phyloP scores from a whole-genome alignment of 1,139 yeast genomes.

The Sugiyamaella xylanicola region DNA sequence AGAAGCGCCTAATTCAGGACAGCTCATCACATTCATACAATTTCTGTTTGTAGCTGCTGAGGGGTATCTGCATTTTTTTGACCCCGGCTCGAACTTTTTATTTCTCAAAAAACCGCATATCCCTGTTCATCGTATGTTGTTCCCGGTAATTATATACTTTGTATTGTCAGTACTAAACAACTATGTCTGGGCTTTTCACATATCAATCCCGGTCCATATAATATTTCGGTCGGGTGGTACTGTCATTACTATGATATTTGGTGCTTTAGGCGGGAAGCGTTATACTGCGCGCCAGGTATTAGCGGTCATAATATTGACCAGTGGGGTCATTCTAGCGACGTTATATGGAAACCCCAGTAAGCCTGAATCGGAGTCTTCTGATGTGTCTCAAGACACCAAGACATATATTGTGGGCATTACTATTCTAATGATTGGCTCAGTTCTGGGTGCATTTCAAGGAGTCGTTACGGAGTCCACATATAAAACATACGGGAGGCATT shows the following conservation, averaged over 20 bases:
- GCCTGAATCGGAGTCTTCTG: background rate
- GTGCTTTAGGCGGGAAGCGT: conserved; percentile 50
- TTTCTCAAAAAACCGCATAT: conserved; percentile 45
- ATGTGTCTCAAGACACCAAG: background rate
- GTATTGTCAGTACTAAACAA: conserved; percentile 59
- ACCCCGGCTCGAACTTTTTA: conserved; percentile 34
- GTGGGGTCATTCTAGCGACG: conserved; percentile 61
- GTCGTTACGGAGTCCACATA: conserved; percentile 57
- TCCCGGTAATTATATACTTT: conserved; percentile 56
- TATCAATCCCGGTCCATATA: conserved; percentile 69
- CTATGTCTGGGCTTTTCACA: conserved; percentile 56
- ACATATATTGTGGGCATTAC: conserved; percentile 47
- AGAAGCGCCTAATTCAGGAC: conserved; percentile 49
- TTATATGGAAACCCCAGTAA: conserved; percentile 30
- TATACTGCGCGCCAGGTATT: conserved; percentile 52
- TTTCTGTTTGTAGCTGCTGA: conserved; percentile 56
- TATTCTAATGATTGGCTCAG: conserved; percentile 51
- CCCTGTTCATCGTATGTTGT: conserved; percentile 53
- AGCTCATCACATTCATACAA: conserved; percentile 61
- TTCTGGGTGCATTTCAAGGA: conserved; percentile 57
- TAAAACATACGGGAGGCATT: conserved; percentile 54
- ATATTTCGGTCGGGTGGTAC: conserved; percentile 68
- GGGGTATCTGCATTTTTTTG: conserved; percentile 47
- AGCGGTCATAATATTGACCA: conserved; percentile 56
- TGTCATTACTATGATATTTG: conserved; percentile 61